Conservation (phyloP, 306 rosid genomes). For the Lathyrus tuberosus region DNA sequence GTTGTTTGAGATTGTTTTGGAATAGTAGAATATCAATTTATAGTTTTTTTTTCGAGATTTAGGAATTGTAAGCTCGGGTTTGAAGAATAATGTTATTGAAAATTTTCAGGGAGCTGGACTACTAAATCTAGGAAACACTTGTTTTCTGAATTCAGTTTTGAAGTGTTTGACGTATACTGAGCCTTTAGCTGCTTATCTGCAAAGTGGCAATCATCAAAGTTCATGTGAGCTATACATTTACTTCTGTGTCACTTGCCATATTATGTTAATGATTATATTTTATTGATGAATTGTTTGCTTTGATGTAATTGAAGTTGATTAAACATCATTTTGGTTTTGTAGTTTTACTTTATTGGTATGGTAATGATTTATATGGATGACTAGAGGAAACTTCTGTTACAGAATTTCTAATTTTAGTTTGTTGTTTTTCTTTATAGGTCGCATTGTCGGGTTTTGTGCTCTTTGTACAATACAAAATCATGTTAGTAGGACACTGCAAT, state of each 20-base stretch:
- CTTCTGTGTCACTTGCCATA: no score
- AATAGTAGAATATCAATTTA: neutral
- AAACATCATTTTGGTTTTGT: neutral
- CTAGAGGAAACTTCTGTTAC: neutral
- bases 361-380: neutral
- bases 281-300: neutral
- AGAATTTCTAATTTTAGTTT: constrained; percentile 36
- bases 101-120: constrained; percentile 93
- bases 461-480: no score
- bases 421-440: constrained; percentile 56
- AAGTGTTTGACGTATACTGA: constrained; percentile 95
- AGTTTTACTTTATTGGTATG: neutral
- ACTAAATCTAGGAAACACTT: constrained; percentile 87
- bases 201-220: constrained; percentile 91
- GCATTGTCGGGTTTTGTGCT: constrained; percentile 92
- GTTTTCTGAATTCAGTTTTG: constrained; percentile 90
- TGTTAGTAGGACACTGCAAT: constrained; percentile 85
- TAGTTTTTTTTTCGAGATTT: neutral
- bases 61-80: neutral
- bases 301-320: neutral
- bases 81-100: neutral
- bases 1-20: neutral
- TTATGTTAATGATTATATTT: constrained; percentile 2
- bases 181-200: constrained; percentile 94
- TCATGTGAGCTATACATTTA: no score